Base-by-base conservation (phyloP, 495 filamentous ascomycete genomes). In the Cercophora newfieldiana region DNA sequence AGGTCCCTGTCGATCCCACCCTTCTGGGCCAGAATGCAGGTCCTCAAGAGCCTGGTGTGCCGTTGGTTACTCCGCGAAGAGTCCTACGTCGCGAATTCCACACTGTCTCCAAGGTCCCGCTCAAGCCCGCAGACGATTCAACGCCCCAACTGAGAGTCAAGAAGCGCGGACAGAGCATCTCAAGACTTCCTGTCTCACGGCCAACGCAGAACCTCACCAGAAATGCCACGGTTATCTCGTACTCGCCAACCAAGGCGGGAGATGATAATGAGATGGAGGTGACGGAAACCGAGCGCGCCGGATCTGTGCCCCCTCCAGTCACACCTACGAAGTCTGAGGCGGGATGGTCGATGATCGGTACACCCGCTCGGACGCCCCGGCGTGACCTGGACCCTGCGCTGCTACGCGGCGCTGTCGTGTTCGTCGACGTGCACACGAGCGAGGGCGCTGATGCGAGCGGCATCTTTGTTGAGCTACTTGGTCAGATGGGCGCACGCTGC, bases 401-500 rank as follows among this genome's bases (percentile, higher is more conserved):
- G 1, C 80, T 96, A 1, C 82, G 83, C 16, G 93, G 94, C 2
- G 91, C 89, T 14, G 86, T 94, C 2, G 90, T 95, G n/a, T 92
- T 87, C 75, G 92, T 97, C 10, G 94, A 99, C 78, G 92, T 97
- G n/a, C 89, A 94, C 71, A 95, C 92, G 2, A 90, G 86, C 33
- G 92, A 97, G 73, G 93, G 92, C 3, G 91, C 90, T 24, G 91
- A 96, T 75, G 92, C 92, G 18, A 93, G 90, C 65, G 85, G 86
- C 18, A 87, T 95, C 57, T 97, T 97, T 73, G 83, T 90, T 18
- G 90, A 95, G 66, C 84, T 96, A 7, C 81, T 97, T 48, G 84
- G 84, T 6, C 87, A 91, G 61, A 92, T 99, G 85, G 95, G 95
- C 10, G 95, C 94, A 19, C 86, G 87, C 29, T 93, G 91, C 68